Base-by-base conservation (phyloP, 768 basidiomycete genomes). In the Boletus rufocinnamomeus region DNA sequence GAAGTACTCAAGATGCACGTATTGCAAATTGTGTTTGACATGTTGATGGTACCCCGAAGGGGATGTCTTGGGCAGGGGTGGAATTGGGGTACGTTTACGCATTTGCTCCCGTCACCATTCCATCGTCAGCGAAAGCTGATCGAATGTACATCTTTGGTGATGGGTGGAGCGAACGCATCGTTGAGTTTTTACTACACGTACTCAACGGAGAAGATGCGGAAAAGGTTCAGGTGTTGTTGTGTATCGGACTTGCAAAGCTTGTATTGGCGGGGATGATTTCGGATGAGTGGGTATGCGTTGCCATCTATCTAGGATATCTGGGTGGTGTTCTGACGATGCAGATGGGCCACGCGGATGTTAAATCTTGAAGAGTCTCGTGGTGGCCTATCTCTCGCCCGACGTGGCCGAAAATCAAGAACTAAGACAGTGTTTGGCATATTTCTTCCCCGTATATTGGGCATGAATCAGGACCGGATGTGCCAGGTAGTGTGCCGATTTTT, bases 201-300 rank as follows among this genome's bases (percentile, higher is more conserved):
- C 75, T 88, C 28, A 78, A 73, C 41, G 73, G 59, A 1, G 80
- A 89, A 48, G 81, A 86, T 50, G 81, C 86, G 8, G 79, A 84
- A 28, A 82, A 81, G 46, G 84, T 89, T 0, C 85, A 86, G 60
- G 91, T 92, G 2, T 73, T 89, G 6, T 76, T 93, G 16, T 87
- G 86, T 59, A 77, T 90, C 28, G 95, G 95, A 0, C 78, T 93
- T 5, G 80, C 93, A n/a, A 98, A 98, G 73, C 79, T 98, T 27
- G 81, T 93, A 67, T 75, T 95, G 8, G 77, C 86, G 0, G 90
- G 90, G 0, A 85, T 91, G 78, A 77, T 94, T 57, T 77, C 82
- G 1, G 89, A 94, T 57, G 81, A 87, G 32, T 76, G 80, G 50
- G 95, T 91, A 64, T 45, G 84, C 66, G n/a, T 14, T 50, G 14